Conservation (phyloP, 2,329 filamentous ascomycete genomes). For the Alternaria sp. region DNA sequence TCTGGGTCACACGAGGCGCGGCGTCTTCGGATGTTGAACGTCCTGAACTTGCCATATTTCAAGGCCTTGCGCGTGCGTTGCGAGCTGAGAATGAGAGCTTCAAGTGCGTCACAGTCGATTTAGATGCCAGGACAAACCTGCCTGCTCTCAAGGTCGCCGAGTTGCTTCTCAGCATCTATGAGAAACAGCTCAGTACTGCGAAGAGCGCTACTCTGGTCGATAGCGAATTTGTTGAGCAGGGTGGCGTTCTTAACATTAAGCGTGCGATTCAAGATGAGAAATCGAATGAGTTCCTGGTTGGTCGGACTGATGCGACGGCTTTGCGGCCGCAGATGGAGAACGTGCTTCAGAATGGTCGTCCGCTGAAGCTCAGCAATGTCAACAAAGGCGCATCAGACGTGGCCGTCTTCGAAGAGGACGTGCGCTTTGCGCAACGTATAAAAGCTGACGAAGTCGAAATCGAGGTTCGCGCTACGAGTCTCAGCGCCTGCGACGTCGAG, state of each 20-base stretch:
- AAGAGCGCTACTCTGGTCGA: background rate
- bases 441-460: conserved; percentile 38
- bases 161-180: conserved; percentile 1
- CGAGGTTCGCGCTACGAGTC: conserved; percentile 31
- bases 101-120: conserved; percentile 21
- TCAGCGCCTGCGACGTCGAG: conserved; percentile 17
- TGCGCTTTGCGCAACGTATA: background rate
- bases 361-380: background rate
- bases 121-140: conserved; percentile 14
- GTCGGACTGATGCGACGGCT: conserved; percentile 2
- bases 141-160: conserved; percentile 5
- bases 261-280: conserved; percentile 13
- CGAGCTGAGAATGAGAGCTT: conserved; percentile 20
- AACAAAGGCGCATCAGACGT: background rate
- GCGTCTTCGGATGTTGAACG: conserved; percentile 11
- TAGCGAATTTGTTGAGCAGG: conserved; percentile 16
- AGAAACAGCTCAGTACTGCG: background rate
- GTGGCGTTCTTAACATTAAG: conserved; percentile 13
- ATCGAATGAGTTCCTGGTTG: conserved; percentile 11
- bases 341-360: background rate
- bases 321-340: conserved; percentile 9
- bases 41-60: conserved; percentile 18
- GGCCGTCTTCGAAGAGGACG: conserved; percentile 17
- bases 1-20: conserved; percentile 29
- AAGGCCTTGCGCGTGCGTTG: conserved; percentile 17